Conservation (phyloP, 2,329 filamentous ascomycete species). For the Cytospora mali region DNA sequence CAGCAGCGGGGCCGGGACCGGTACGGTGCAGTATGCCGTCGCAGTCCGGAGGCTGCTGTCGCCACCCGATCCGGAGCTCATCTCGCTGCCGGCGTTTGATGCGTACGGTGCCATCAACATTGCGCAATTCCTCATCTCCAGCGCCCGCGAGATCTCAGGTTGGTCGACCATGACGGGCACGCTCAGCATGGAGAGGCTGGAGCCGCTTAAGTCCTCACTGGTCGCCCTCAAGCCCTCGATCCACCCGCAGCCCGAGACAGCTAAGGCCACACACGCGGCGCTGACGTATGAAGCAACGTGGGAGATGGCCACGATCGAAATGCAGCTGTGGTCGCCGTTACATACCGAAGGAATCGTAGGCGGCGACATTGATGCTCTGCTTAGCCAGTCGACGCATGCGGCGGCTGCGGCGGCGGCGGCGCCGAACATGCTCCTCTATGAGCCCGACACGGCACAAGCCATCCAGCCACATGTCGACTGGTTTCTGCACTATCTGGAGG, state of each 20-base stretch:
- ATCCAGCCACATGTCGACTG: conserved; percentile 43
- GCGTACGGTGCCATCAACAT: conserved; percentile 47
- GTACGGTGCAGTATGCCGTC: conserved; percentile 40
- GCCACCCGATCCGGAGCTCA: conserved; percentile 33
- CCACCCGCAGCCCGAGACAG: conserved; percentile 22
- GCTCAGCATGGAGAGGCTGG: conserved; percentile 43
- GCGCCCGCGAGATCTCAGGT: conserved; percentile 45
- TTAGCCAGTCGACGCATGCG: conserved; percentile 38
- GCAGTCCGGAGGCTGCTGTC: conserved; percentile 43
- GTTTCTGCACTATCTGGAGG: conserved; percentile 43
- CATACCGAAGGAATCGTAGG: conserved; percentile 44
- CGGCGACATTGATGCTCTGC: conserved; percentile 40
- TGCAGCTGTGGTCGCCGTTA: conserved; percentile 45
- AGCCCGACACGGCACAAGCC: conserved; percentile 35
- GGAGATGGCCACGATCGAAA: conserved; percentile 46
- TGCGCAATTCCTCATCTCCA: conserved; percentile 45
- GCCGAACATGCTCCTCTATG: conserved; percentile 38
- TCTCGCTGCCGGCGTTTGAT: conserved; percentile 40
- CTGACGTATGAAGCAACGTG: conserved; percentile 41
- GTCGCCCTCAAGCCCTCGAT: conserved; percentile 39
- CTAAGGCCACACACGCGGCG: conserved; percentile 18
- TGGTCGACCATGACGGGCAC: conserved; percentile 48
- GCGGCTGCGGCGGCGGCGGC: too few species aligned
- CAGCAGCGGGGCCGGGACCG: too few species aligned
- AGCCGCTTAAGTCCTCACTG: conserved; percentile 41